A percentile compares a stretch with the other conserved stretches of the same genome.
phyloP scores from a whole-genome alignment of 1,139 yeast species.

The Magnusiomyces ingens region DNA sequence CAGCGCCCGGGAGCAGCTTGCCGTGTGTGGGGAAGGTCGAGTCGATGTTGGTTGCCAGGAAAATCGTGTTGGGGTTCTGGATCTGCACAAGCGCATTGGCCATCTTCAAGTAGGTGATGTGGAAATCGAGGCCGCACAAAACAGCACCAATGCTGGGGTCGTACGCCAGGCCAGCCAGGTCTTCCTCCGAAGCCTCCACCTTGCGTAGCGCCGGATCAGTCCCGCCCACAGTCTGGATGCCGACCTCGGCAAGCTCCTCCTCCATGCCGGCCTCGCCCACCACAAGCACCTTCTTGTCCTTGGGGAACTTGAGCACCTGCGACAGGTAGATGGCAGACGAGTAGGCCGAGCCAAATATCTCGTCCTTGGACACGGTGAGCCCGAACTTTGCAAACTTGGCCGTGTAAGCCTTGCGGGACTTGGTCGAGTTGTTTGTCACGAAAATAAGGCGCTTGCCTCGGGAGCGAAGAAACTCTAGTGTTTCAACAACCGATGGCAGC shows the following conservation, averaged over 20 bases:
- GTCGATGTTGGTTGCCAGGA: constrained; percentile 92
- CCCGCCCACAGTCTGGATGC: constrained; percentile 71
- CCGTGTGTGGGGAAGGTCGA: constrained; percentile 92
- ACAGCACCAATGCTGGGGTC: constrained; percentile 79
- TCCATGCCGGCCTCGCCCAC: constrained; percentile 79
- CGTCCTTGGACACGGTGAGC: constrained; percentile 55
- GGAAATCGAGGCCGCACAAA: constrained; percentile 91
- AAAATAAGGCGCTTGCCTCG: constrained; percentile 64
- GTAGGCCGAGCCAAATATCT: constrained; percentile 85
- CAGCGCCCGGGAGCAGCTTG: constrained; percentile 85
- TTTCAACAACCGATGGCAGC: constrained; percentile 66
- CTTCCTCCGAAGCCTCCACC: constrained; percentile 26
- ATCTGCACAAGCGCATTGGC: constrained; percentile 80
- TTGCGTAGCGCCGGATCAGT: constrained; percentile 39
- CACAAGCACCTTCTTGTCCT: constrained; percentile 74
- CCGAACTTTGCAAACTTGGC: constrained; percentile 73
- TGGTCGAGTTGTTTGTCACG: constrained; percentile 78
- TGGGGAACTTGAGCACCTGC: constrained; percentile 65
- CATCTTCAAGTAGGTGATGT: constrained; percentile 71
- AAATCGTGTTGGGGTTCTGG: constrained; percentile 58
- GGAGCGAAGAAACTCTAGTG: constrained; percentile 49
- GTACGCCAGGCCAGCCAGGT: constrained; percentile 36
- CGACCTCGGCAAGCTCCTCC: constrained; percentile 60
- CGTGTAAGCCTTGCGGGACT: constrained; percentile 62
- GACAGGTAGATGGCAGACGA: constrained; percentile 84